Percentiles rank a stretch among this genome's conserved stretches.
These are phyloP conservation scores for Alternaria postmessia DNA, from an alignment of 2,329 filamentous ascomycete species.

Conservation along the genomic window DNA sequence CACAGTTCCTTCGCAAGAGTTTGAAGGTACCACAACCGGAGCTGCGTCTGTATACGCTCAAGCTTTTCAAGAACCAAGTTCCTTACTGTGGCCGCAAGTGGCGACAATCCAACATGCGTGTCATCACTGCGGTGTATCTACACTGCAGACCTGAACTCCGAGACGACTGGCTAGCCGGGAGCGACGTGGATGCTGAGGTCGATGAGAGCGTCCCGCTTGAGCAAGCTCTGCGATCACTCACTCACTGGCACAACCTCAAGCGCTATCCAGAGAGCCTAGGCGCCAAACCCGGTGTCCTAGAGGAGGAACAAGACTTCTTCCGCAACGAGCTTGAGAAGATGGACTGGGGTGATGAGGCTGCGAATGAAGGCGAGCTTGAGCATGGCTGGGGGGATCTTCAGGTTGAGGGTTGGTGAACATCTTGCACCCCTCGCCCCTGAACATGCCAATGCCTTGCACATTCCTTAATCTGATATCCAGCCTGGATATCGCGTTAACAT, in stretches of 20 bases:
- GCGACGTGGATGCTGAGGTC: slow-evolving; percentile 91
- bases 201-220: slow-evolving; percentile 92
- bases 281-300: slow-evolving; percentile 49
- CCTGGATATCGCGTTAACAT: slow-evolving; percentile 13
- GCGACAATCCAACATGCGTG: slow-evolving; percentile 97
- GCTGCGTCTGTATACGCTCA: slow-evolving; percentile 91
- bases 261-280: slow-evolving; percentile 82
- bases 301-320: slow-evolving; percentile 60
- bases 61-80: slow-evolving; percentile 98
- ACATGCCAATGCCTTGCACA: background rate
- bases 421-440: slow-evolving; percentile 6
- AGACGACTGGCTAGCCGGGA: slow-evolving; percentile 93
- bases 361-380: slow-evolving; percentile 35
- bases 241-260: slow-evolving; percentile 92
- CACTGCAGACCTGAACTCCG: slow-evolving; percentile 91
- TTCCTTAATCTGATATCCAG: background rate
- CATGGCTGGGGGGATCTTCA: slow-evolving; percentile 36
- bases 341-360: slow-evolving; percentile 50
- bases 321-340: slow-evolving; percentile 60
- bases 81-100: slow-evolving; percentile 98
- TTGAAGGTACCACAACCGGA: slow-evolving; percentile 89
- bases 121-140: slow-evolving; percentile 96
- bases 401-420: slow-evolving; percentile 41
- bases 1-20: slow-evolving; percentile 87
- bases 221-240: slow-evolving; percentile 85